Evolutionary conservation across 352 stramenopile species (phyloP).

Genomic region (Pythium brachiatum): DNA sequence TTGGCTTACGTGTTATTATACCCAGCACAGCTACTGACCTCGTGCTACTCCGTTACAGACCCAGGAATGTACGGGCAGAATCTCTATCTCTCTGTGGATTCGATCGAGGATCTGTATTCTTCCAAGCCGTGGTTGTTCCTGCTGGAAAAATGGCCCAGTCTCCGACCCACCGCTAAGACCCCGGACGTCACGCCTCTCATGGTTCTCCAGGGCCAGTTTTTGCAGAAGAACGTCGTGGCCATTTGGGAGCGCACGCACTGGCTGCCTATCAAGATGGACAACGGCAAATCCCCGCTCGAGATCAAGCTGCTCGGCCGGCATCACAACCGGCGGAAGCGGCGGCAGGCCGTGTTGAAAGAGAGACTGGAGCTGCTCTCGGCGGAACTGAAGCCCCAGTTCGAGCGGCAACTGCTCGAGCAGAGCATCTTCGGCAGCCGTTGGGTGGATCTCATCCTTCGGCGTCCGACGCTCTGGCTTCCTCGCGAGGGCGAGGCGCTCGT

Average conservation of each 20-base stretch:
- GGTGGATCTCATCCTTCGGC: constrained; percentile 31
- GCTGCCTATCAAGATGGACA: constrained; percentile 50
- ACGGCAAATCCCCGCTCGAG: constrained; percentile 31
- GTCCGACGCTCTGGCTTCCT: constrained; percentile 43
- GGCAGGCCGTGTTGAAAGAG: constrained; percentile 36
- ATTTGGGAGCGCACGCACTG: constrained; percentile 51
- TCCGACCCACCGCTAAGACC: constrained; percentile 20
- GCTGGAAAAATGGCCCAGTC: constrained; percentile 27
- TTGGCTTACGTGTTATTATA: background rate
- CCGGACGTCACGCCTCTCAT: constrained; percentile 24
- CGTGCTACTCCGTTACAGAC: constrained; percentile 8
- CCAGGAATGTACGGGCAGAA: constrained; percentile 22
- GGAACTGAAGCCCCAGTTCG: constrained; percentile 26
- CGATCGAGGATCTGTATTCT: constrained; percentile 28
- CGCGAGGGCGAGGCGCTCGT: constrained; percentile 34
- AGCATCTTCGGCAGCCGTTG: constrained; percentile 36
- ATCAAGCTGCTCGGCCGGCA: constrained; percentile 27
- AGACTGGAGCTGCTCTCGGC: constrained; percentile 29
- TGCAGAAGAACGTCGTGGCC: constrained; percentile 32
- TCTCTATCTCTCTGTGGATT: constrained; percentile 19
- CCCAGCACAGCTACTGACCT: background rate
- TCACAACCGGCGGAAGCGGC: constrained; percentile 43
- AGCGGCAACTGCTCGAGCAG: constrained; percentile 31
- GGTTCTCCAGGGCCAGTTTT: constrained; percentile 31
- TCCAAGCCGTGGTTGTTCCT: constrained; percentile 26